A percentile compares a stretch with the other conserved stretches of the same genome.
These are phyloP conservation scores for Thuidium tamariscinum DNA, from an alignment of 225 moss, liverwort and hornwort genomes.

Conservation along the genomic window DNA sequence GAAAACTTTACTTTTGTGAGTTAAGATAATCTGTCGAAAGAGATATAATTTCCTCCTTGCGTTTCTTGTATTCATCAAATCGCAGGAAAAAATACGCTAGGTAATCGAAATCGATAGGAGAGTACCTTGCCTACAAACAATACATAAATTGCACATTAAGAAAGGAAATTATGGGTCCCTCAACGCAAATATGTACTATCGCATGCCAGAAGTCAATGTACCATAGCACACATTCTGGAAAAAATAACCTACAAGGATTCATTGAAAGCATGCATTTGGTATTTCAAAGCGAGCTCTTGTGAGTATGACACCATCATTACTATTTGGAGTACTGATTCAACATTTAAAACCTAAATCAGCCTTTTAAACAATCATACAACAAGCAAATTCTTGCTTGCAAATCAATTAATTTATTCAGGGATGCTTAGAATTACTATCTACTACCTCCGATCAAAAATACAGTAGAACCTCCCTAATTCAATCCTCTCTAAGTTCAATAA, in stretches of 20 bases:
- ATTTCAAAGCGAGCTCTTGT: background rate
- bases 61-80: constrained; percentile 62
- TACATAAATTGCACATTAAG: background rate
- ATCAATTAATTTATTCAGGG: background rate
- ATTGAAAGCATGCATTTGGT: background rate
- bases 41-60: constrained; percentile 43
- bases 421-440: background rate
- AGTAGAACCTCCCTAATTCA: no score
- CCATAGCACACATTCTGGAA: background rate
- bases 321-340: background rate
- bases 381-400: background rate
- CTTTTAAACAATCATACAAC: background rate
- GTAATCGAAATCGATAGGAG: constrained; percentile 82
- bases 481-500: no score
- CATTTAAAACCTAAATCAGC: background rate
- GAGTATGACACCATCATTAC: no score
- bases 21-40: constrained; percentile 12
- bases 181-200: background rate
- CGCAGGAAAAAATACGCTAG: constrained; percentile 70
- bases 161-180: background rate
- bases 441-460: no score
- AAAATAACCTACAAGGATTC: background rate
- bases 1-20: background rate
- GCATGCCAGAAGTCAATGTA: background rate
- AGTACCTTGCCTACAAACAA: constrained; percentile 68